Evolutionary conservation across 2,329 filamentous ascomycete species (phyloP).

Genomic region (Beauveria varroae): DNA sequence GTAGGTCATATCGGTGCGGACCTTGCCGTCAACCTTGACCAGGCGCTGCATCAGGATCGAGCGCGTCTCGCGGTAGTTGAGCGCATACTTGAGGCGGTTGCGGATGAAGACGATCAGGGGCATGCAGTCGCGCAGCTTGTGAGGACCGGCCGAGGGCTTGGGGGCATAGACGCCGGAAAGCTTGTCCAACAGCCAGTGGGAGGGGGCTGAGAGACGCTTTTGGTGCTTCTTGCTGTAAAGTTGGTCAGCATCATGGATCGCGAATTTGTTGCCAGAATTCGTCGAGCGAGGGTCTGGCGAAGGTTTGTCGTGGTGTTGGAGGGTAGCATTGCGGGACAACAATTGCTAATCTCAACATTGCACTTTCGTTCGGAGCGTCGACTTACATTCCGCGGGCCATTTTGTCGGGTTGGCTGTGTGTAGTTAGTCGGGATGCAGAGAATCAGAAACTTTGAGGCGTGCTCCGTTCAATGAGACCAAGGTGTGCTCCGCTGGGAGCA

Average conservation of each 20-base stretch:
- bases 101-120: constrained; percentile 98
- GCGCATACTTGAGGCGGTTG: constrained; percentile 96
- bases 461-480: constrained; percentile 15
- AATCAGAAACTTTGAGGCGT: constrained; percentile 20
- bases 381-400: constrained; percentile 61
- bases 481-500: constrained; percentile 21
- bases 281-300: no score
- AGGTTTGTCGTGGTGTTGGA: no score
- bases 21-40: constrained; percentile 99
- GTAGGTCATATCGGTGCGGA: constrained; percentile 97
- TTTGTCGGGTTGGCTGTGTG: constrained; percentile 36
- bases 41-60: constrained; percentile 99
- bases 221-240: constrained; percentile 89
- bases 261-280: no score
- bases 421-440: constrained; percentile 31
- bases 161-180: constrained; percentile 83
- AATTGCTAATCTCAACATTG: background rate
- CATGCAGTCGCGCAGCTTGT: constrained; percentile 99
- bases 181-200: constrained; percentile 99
- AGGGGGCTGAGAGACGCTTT: constrained; percentile 98
- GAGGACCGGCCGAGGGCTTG: constrained; percentile 72
- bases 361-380: background rate
- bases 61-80: constrained; percentile 97
- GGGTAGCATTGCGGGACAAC: background rate
- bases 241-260: constrained; percentile 23